Evolutionary conservation across 768 basidiomycete species (phyloP).

Genomic region (Asterophora parasitica): DNA sequence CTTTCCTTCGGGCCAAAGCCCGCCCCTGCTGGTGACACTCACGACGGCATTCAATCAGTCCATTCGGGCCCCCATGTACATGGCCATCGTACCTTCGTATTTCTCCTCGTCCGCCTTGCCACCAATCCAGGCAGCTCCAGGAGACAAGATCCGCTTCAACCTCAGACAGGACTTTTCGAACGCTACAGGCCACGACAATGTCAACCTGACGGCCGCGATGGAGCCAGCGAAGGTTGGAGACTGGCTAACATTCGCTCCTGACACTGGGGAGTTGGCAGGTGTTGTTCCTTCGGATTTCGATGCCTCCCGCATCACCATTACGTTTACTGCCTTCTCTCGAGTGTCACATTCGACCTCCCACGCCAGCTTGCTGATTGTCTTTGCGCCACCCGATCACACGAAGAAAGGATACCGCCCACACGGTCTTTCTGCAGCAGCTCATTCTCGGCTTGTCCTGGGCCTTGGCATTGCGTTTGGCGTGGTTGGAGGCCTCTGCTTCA

Average conservation of each 20-base stretch:
- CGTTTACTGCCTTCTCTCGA: conserved; percentile 65
- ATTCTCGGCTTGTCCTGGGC: conserved; percentile 48
- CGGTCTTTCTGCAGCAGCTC: conserved; percentile 38
- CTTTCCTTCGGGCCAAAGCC: conserved; percentile 25
- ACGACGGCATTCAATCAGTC: conserved; percentile 65
- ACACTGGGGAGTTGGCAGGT: conserved; percentile 46
- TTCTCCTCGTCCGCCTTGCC: conserved; percentile 59
- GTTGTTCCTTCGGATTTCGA: conserved; percentile 45
- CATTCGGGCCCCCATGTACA: conserved; percentile 53
- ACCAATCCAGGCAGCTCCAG: conserved; percentile 48
- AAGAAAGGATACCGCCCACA: conserved; percentile 33
- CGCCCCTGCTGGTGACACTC: conserved; percentile 55
- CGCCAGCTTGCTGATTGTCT: conserved; percentile 47
- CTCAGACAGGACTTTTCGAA: conserved; percentile 56
- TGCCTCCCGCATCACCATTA: conserved; percentile 39
- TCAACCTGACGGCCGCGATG: conserved; percentile 50
- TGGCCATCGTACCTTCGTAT: conserved; percentile 69
- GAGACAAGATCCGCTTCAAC: conserved; percentile 46
- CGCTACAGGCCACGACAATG: conserved; percentile 38
- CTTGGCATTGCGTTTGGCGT: conserved; percentile 58
- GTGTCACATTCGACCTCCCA: conserved; percentile 71
- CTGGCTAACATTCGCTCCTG: conserved; percentile 52
- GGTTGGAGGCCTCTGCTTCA: conserved; percentile 51
- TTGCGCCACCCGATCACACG: conserved; percentile 34
- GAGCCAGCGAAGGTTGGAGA: conserved; percentile 43